Base-by-base conservation (phyloP, 352 stramenopile genomes). In the Pythium brachiatum region DNA sequence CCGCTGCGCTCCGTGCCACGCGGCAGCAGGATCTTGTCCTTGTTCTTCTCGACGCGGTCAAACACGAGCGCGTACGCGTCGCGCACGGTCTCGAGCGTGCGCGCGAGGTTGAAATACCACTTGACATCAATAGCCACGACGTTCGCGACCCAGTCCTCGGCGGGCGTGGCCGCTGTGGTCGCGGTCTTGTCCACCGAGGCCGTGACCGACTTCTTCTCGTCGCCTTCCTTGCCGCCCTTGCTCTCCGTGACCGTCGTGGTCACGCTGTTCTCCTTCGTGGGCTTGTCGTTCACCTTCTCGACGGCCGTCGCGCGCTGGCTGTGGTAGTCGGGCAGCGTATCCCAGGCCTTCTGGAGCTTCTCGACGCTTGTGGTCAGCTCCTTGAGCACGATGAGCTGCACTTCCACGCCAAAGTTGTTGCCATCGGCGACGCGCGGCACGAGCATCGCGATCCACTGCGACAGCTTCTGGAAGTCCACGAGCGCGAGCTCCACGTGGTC, bases 361-460 rank as follows among this genome's bases (percentile, higher is more conserved):
- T 84, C 79, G 29, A 72, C 51, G 34, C 73, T 75, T 57, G 89
- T 78, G 57, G 88, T 92, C 7, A 94, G 52, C 56, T 89, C 75
- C 67, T 84, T 68, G 68, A 70, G 81, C 31, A 83, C 80, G 56
- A 82, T 78, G 68, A 90, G 89, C 66, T 94, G 85, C 70, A 94
- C 85, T 62, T 94, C 85, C 44, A 94, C 85, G 58, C 85, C 85
- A 73, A 94, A 94, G 70, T 94, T 94, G 74, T 94, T 94, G 68
- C 85, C 85, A 64, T 94, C 85, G 32, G 79, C 79, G 51, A 92
- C 77, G 65, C 83, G 84, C 29, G 85, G 85, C 41, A 92, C 79
- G 26, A 83, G 76, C 57, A 94, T 67, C 57, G 85, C 73, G 38
- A 94, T 87, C 85, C 85, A 94, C 26, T 80, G 62, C 68, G 84